Evolutionary conservation across 495 filamentous ascomycete species (phyloP), one percentile per base, ranked within the genome.

Genomic region (Penicillium odoratum): DNA sequence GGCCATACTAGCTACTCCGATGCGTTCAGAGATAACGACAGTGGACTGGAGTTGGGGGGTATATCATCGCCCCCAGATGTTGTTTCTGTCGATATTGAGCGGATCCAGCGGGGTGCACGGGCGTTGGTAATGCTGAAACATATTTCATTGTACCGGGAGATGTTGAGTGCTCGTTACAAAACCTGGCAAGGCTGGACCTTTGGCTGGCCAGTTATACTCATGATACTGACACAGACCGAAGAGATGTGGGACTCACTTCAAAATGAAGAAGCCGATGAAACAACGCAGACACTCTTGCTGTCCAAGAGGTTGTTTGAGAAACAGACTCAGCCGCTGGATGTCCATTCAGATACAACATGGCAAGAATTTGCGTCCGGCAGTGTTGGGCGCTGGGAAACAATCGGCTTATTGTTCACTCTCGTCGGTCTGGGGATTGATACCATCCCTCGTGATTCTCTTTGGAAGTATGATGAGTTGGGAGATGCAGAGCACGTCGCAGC

Each of bases 1-100:
- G 77, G 78, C 21, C 71, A 69, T 15, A 78, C 73, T 4, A 77
- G 74, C 52, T 79, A 76, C 57, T 77, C 68, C 0, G 66, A 74
- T 44, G 70, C 75, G 7, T 69, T 67, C 21, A 57, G 52, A 15
- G 68, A 71, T 13, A 62, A 52, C 11, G 55, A 34, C 5, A 36
- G 33, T 18, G 48, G 33, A 34, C 40, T 36, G 31, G n/a, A 36
- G 28, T 30, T 29, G 4, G 48, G 26, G n/a, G 15, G 11, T 5
- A 30, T 34, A 3, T 44, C 31, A 8, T 13, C 18, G 4, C 7
- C 29, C 7, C 31, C 40, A 15, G 57, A 52, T 9, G 9, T 34
- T 4, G n/a, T 58, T 18, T 55, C 56, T 0, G 38, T 70, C 0
- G 62, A 70, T 38, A 50, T 61, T 15, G 48, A 55, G 25, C 52